phyloP scores from a whole-genome alignment of 176 grass and related monocot species.

The Otatea glauca region DNA sequence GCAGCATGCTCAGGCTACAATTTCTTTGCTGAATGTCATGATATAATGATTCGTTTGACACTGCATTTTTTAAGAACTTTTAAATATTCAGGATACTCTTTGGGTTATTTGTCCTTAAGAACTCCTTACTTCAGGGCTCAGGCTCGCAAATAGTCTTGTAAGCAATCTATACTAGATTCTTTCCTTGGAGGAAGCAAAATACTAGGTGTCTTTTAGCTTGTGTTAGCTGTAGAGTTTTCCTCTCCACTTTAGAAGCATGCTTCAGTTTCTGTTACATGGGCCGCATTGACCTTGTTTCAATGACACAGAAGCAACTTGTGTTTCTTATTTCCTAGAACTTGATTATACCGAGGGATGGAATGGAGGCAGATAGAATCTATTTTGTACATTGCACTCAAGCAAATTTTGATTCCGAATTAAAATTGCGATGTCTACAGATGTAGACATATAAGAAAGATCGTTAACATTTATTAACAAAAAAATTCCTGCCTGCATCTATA shows the following conservation, averaged over 20 bases:
- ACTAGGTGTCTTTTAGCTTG: no score
- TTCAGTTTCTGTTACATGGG: slow-evolving; percentile 18
- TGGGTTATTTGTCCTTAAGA: no score
- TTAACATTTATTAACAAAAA: background rate
- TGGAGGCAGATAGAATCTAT: background rate
- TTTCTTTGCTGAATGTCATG: no score
- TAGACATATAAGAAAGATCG: background rate
- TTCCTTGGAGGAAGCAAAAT: no score
- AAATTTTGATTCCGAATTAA: background rate
- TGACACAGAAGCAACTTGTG: background rate
- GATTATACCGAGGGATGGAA: background rate
- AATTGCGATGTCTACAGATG: background rate
- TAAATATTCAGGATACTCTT: no score
- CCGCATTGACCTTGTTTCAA: background rate
- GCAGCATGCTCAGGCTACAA: no score
- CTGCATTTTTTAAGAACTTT: no score
- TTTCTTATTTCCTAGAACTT: background rate
- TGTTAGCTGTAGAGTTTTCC: no score
- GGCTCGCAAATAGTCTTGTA: no score
- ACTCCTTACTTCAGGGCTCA: no score
- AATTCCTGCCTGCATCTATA: background rate
- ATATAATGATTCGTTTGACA: no score
- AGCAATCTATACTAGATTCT: no score
- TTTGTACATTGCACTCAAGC: background rate
- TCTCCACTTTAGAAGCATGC: background rate